Percentiles rank a stretch among this genome's conserved stretches.
These are phyloP conservation scores for Apostasia shenzhenica DNA, from an alignment of 106 monocot genomes.

Conservation along the genomic window DNA sequence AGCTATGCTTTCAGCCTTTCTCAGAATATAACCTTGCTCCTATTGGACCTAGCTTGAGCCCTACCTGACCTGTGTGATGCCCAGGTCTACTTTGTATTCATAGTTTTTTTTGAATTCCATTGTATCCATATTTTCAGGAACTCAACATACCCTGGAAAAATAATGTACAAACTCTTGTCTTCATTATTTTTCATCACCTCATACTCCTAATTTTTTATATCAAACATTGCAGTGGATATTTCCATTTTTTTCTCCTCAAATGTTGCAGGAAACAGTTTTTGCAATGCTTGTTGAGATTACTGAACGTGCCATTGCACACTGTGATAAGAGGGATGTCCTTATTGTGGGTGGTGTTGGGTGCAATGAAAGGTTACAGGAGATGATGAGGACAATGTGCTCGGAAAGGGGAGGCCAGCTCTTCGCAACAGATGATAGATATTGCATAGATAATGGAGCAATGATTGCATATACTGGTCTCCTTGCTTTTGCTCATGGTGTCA, in stretches of 20 bases:
- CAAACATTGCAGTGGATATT: too few relatives aligned
- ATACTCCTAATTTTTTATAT: too few relatives aligned
- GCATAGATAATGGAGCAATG: slow-evolving; percentile 98
- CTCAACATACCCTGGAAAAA: too few relatives aligned
- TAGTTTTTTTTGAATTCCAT: too few relatives aligned
- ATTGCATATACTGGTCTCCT: slow-evolving; percentile 97
- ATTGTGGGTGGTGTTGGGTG: slow-evolving; percentile 98
- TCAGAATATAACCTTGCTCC: too few relatives aligned
- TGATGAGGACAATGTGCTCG: slow-evolving; percentile 95
- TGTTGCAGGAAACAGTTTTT: slow-evolving; percentile 80
- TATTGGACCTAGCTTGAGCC: too few relatives aligned
- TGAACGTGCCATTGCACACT: slow-evolving; percentile 97
- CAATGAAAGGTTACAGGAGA: slow-evolving; percentile 85
- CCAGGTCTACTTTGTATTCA: too few relatives aligned
- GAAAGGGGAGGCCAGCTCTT: slow-evolving; percentile 85
- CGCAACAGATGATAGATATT: slow-evolving; percentile 93
- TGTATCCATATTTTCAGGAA: too few relatives aligned
- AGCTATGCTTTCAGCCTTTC: too few relatives aligned
- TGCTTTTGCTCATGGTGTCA: slow-evolving; percentile 72
- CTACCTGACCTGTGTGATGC: too few relatives aligned
- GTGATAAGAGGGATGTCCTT: slow-evolving; percentile 90
- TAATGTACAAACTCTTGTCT: not conserved
- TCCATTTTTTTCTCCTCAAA: too few relatives aligned
- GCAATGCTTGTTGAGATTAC: slow-evolving; percentile 99
- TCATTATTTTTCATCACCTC: not conserved